Conservation (phyloP, 2,329 filamentous ascomycete genomes). For the Xylariaceae sp. region DNA sequence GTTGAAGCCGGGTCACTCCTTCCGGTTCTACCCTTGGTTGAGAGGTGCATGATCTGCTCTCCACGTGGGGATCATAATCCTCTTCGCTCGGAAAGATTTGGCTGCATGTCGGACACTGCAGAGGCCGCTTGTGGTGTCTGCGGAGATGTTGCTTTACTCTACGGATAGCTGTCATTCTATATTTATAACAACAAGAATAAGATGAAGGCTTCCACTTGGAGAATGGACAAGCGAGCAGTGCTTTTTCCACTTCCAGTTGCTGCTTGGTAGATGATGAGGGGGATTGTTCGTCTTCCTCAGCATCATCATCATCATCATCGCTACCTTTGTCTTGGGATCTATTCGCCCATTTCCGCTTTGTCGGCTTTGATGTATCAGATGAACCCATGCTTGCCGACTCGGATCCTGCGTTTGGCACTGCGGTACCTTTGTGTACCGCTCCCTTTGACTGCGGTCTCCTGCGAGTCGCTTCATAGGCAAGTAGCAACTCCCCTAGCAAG, state of each 20-base stretch:
- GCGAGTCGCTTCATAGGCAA: too few species aligned
- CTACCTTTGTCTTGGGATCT: too few species aligned
- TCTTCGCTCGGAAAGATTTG: constrained; percentile 11
- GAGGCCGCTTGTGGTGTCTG: constrained; percentile 12
- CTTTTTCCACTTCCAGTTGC: background rate
- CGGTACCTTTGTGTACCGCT: too few species aligned
- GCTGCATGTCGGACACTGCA: constrained; percentile 15
- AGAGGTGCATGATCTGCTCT: constrained; percentile 1
- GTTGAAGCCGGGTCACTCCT: constrained; percentile 6
- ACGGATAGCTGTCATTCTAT: constrained; percentile 17
- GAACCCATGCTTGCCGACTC: too few species aligned
- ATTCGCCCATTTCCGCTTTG: too few species aligned
- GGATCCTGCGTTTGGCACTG: too few species aligned
- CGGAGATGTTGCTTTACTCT: constrained; percentile 19
- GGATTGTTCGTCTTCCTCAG: background rate
- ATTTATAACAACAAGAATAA: constrained; percentile 12
- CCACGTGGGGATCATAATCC: constrained; percentile 8
- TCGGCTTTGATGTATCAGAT: too few species aligned
- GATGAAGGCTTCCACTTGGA: constrained; percentile 18
- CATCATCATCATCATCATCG: background rate
- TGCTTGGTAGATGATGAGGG: background rate
- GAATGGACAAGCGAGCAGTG: constrained; percentile 17
- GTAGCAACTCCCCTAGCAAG: too few species aligned
- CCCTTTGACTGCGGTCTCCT: too few species aligned
- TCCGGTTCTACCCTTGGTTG: background rate